These are phyloP conservation scores for Candida morakotiae DNA, from an alignment of 805 yeast genomes.

Conservation along the genomic window DNA sequence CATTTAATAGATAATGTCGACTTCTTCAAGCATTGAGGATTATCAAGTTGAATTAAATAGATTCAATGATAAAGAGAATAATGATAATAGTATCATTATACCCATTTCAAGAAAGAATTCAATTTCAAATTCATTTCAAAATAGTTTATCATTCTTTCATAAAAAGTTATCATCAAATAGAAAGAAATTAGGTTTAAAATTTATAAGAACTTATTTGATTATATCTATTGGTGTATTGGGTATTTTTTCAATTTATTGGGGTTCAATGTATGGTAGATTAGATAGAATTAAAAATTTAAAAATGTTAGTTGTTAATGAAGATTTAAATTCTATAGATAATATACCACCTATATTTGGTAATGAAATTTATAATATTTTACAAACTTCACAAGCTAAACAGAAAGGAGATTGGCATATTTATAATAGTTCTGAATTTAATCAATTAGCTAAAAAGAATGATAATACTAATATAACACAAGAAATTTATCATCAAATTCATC, in stretches of 20 bases:
- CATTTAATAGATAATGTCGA: too few species aligned
- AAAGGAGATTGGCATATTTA: slow-evolving; percentile 36
- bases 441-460: slow-evolving; percentile 23
- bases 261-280: slow-evolving; percentile 28
- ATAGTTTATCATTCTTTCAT: slow-evolving; percentile 28
- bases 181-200: slow-evolving; percentile 13
- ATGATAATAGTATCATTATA: too few species aligned
- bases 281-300: slow-evolving; percentile 26
- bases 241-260: slow-evolving; percentile 40
- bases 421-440: slow-evolving; percentile 23
- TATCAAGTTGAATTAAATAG: too few species aligned
- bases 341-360: slow-evolving; percentile 48
- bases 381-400: slow-evolving; percentile 16
- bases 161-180: slow-evolving; percentile 19
- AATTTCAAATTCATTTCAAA: slow-evolving; percentile 1
- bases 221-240: slow-evolving; percentile 33
- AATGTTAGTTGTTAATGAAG: slow-evolving; percentile 34
- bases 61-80: neutral
- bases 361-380: slow-evolving; percentile 28
- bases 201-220: slow-evolving; percentile 18
- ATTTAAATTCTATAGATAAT: slow-evolving; percentile 12
- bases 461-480: slow-evolving; percentile 28
- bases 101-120: slow-evolving; percentile 1
- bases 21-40: too few species aligned
- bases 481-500: slow-evolving; percentile 43